These are phyloP conservation scores for Eimeria sp. DNA, from an alignment of 169 alveolate species.

Conservation along the genomic window DNA sequence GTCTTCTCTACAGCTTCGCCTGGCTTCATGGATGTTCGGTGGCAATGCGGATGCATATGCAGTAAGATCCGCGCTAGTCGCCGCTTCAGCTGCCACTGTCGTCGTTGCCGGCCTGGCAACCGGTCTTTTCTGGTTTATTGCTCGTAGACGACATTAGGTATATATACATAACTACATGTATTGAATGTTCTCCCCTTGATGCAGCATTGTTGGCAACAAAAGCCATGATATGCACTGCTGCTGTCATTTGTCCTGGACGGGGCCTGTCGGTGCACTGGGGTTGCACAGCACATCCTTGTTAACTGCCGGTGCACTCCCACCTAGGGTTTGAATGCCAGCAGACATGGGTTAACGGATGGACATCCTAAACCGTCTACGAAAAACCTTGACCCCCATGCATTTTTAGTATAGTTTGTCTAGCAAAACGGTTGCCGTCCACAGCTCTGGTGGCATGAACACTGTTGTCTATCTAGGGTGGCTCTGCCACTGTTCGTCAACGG, in stretches of 20 bases:
- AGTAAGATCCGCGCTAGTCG: not conserved
- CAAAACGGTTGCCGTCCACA: not conserved
- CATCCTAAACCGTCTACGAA: not conserved
- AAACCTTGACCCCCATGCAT: not conserved
- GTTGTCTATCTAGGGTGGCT: not conserved
- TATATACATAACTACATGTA: not conserved
- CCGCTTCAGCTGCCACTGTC: constrained; percentile 2
- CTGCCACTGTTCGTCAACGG: not conserved
- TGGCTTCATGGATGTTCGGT: not conserved
- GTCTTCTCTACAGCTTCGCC: not conserved
- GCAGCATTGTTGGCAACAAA: not conserved
- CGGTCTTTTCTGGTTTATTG: constrained; percentile 23
- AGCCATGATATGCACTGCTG: not conserved
- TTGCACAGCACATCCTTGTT: not conserved
- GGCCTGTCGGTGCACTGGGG: not conserved
- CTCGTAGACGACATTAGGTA: constrained; percentile 22
- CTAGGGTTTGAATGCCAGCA: not conserved
- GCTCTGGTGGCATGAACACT: not conserved
- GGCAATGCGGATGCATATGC: not conserved
- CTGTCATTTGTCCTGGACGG: not conserved
- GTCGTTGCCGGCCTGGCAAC: constrained; percentile 22
- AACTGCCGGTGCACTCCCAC: not conserved
- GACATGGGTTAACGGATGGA: not conserved
- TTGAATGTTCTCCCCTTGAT: not conserved
- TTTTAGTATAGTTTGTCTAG: not conserved